phyloP scores from a whole-genome alignment of 306 rosid species.

The Prunus dulcis region DNA sequence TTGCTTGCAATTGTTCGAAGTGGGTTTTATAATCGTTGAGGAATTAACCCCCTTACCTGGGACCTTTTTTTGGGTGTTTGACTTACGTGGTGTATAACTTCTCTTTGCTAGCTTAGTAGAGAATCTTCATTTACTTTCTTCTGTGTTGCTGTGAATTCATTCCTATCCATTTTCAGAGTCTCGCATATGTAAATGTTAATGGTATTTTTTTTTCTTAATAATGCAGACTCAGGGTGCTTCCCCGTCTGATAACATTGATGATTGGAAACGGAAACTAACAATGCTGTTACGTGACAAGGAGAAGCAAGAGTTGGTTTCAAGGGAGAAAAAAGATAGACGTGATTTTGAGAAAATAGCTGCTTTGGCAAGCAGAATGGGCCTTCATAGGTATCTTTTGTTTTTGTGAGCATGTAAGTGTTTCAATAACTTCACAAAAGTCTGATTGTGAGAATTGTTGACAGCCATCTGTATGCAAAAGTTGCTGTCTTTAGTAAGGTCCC shows the following conservation, averaged over 20 bases:
- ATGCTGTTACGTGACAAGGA: constrained; percentile 57
- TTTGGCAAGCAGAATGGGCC: constrained; percentile 77
- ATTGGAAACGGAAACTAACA: constrained; percentile 61
- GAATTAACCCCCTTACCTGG: not conserved
- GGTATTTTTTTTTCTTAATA: not conserved
- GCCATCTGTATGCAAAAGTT: constrained; percentile 78
- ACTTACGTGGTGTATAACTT: not conserved
- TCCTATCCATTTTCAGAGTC: not conserved
- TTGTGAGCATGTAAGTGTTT: constrained; percentile 1
- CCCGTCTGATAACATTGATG: constrained; percentile 30
- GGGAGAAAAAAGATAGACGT: constrained; percentile 84
- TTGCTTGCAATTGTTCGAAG: not conserved
- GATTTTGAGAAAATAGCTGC: constrained; percentile 69
- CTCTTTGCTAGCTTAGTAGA: not conserved
- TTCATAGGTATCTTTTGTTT: constrained; percentile 54
- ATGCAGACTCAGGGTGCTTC: constrained; percentile 46
- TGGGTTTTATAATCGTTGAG: not conserved
- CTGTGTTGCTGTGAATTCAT: not conserved
- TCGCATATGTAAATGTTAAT: not conserved
- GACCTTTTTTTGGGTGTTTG: not conserved
- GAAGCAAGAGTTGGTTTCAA: constrained; percentile 69
- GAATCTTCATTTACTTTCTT: not conserved
- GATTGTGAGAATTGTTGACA: constrained; percentile 41
- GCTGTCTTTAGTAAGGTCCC: constrained; percentile 88
- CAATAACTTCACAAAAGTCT: constrained; percentile 8